phyloP scores from a whole-genome alignment of 2,329 filamentous ascomycete species.

The Aspergillus felis region DNA sequence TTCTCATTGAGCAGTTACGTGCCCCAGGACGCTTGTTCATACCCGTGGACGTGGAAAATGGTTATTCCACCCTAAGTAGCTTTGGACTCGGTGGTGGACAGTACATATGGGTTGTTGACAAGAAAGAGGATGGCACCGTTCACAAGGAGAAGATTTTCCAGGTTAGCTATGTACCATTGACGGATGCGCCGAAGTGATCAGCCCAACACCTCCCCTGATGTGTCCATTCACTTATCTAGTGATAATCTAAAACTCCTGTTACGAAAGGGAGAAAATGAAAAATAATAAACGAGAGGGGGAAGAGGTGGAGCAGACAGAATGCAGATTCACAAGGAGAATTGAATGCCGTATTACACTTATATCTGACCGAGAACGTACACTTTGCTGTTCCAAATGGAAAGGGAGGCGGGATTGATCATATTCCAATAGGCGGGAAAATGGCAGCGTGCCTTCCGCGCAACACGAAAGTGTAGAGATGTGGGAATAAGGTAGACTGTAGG shows the following conservation, averaged over 20 bases:
- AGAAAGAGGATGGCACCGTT: slow-evolving; percentile 55
- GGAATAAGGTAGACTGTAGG: neutral
- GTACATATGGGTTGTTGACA: slow-evolving; percentile 62
- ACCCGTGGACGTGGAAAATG: slow-evolving; percentile 52
- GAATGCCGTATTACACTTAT: neutral
- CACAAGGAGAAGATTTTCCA: slow-evolving; percentile 56
- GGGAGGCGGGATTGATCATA: neutral
- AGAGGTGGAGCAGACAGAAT: neutral
- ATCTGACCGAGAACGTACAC: neutral
- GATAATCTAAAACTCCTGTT: neutral
- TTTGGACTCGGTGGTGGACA: slow-evolving; percentile 40
- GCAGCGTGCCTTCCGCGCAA: neutral
- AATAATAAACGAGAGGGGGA: neutral
- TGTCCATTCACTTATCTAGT: neutral
- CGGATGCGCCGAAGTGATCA: slow-evolving; percentile 50
- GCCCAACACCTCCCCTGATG: neutral
- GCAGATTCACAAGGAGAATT: neutral
- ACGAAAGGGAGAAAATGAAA: neutral
- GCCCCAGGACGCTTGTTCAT: slow-evolving; percentile 70
- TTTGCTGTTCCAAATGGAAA: neutral
- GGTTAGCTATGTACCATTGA: slow-evolving; percentile 62
- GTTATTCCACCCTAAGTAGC: slow-evolving; percentile 16
- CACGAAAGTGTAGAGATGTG: neutral
- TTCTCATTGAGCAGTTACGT: slow-evolving; percentile 72
- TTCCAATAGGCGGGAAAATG: neutral